A percentile compares a stretch with the other conserved stretches of the same genome.
These are phyloP conservation scores for Silene vulgaris DNA, from an alignment of 179 eudicot species.

Conservation along the genomic window DNA sequence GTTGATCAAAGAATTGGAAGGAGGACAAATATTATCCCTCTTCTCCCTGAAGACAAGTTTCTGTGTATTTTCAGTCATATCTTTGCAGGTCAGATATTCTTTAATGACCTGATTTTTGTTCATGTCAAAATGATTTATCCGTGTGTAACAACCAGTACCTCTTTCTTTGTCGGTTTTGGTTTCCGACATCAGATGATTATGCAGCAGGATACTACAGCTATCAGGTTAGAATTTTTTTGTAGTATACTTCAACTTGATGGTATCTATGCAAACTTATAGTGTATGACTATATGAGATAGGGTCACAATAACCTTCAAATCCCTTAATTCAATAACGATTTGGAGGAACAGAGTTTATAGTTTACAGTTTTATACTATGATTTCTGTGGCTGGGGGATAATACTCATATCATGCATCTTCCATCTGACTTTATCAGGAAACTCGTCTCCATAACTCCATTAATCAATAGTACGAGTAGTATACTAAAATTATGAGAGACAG, in stretches of 20 bases:
- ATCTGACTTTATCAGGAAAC: background rate
- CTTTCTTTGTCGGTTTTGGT: background rate
- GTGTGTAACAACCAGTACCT: background rate
- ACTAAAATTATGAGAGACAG: background rate
- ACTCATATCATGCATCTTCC: too few species aligned
- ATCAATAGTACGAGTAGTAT: too few species aligned
- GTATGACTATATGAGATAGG: too few species aligned
- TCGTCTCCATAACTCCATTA: too few species aligned
- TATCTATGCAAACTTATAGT: too few species aligned
- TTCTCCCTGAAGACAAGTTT: conserved; percentile 35
- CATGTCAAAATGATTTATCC: background rate
- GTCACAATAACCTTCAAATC: too few species aligned
- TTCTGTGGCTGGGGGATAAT: too few species aligned
- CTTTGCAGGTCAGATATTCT: conserved; percentile 33
- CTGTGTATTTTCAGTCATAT: conserved; percentile 36
- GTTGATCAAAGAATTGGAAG: conserved; percentile 31
- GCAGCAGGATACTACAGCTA: conserved; percentile 38
- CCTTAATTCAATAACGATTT: too few species aligned
- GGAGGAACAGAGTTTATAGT: too few species aligned
- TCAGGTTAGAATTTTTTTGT: conserved; percentile 22
- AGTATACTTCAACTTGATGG: background rate
- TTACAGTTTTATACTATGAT: too few species aligned
- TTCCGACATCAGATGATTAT: conserved; percentile 29
- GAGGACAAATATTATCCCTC: conserved; percentile 30
- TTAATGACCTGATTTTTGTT: background rate